These are phyloP conservation scores for Tagetes erecta DNA, from an alignment of 129 eudicot genomes.

Conservation along the genomic window DNA sequence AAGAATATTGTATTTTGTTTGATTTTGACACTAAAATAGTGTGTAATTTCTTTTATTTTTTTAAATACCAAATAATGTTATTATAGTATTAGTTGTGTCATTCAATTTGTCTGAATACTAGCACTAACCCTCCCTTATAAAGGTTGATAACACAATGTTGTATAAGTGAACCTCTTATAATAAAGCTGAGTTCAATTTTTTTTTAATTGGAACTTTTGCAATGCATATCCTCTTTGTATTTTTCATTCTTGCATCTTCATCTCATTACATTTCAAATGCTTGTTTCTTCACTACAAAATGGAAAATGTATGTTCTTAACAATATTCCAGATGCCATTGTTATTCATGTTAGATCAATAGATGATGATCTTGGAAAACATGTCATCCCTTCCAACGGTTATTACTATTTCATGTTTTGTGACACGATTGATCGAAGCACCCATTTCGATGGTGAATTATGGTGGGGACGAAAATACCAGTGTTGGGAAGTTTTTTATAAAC, in stretches of 20 bases:
- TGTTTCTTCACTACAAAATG: constrained; percentile 33
- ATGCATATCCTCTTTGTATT: constrained; percentile 25
- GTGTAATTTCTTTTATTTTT: neutral
- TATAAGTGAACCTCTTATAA: neutral
- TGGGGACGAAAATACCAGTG: constrained; percentile 33
- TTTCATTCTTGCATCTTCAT: constrained; percentile 21
- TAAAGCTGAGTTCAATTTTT: neutral
- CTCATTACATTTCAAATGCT: constrained; percentile 21
- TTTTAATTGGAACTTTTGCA: neutral
- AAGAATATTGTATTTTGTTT: neutral
- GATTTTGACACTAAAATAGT: neutral
- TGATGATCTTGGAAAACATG: constrained; percentile 35
- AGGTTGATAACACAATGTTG: neutral
- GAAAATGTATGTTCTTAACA: constrained; percentile 25
- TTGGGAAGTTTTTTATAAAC: constrained; percentile 25
- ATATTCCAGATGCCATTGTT: constrained; percentile 13
- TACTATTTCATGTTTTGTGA: constrained; percentile 30
- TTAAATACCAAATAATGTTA: neutral
- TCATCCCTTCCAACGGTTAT: neutral
- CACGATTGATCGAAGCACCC: constrained; percentile 22
- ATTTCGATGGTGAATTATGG: constrained; percentile 30
- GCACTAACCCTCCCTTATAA: neutral
- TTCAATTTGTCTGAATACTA: constrained; percentile 19
- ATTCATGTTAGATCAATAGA: constrained; percentile 29
- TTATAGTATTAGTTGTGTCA: constrained; percentile 22